These are phyloP conservation scores for Suillus ampliporus DNA, from an alignment of 768 basidiomycete genomes.

Conservation along the genomic window DNA sequence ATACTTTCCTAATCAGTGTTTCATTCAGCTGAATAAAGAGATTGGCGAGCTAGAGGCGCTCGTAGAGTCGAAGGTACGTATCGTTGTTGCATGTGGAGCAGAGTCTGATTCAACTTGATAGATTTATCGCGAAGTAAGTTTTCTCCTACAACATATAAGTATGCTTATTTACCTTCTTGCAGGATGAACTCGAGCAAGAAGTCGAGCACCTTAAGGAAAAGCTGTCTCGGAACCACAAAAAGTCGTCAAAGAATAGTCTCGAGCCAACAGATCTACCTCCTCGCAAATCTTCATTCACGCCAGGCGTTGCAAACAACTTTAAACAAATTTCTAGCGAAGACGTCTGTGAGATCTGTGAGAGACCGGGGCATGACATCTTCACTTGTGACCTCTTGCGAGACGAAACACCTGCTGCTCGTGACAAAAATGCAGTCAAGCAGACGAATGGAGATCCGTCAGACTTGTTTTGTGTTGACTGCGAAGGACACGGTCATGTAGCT, in stretches of 20 bases:
- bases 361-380: conserved; percentile 86
- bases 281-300: conserved; percentile 26
- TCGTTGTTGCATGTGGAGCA: not conserved
- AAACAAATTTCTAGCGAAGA: conserved; percentile 37
- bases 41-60: conserved; percentile 91
- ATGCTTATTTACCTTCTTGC: conserved; percentile 8
- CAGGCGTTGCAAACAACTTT: conserved; percentile 30
- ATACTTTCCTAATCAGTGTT: conserved; percentile 8
- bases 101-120: conserved; percentile 32
- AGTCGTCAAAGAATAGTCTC: conserved; percentile 53
- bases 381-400: conserved; percentile 78
- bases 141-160: not conserved
- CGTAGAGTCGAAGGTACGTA: conserved; percentile 87
- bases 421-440: conserved; percentile 19
- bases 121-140: conserved; percentile 83
- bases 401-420: conserved; percentile 40
- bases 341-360: conserved; percentile 88
- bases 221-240: conserved; percentile 62
- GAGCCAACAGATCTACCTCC: conserved; percentile 43
- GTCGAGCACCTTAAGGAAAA: conserved; percentile 78
- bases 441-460: conserved; percentile 33
- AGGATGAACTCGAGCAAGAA: conserved; percentile 91
- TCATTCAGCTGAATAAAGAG: conserved; percentile 81
- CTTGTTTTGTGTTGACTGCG: conserved; percentile 84
- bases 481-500: conserved; percentile 76